phyloP scores from a whole-genome alignment of 2,329 filamentous ascomycete species.

The Pestalotiopsis sp. region DNA sequence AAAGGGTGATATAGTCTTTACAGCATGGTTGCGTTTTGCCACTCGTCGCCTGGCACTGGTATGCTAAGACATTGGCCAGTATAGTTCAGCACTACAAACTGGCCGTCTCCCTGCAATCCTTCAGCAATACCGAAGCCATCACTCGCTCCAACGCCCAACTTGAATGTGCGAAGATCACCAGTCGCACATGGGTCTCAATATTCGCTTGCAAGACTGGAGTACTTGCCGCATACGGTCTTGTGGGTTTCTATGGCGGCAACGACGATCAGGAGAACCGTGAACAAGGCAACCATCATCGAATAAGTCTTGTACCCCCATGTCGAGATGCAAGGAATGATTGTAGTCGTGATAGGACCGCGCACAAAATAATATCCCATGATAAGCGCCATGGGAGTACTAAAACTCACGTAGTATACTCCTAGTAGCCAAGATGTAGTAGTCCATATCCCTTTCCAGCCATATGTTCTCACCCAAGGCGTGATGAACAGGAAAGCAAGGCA shows the following conservation, averaged over 20 bases:
- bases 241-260: constrained; percentile 24
- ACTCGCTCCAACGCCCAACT: not conserved
- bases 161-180: not conserved
- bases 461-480: not conserved
- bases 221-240: constrained; percentile 21
- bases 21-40: not conserved
- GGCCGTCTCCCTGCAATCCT: not conserved
- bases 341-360: constrained; percentile 18
- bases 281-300: constrained; percentile 16
- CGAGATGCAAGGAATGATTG: constrained; percentile 27
- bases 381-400: constrained; percentile 17
- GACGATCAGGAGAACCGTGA: constrained; percentile 13
- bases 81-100: not conserved
- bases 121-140: not conserved
- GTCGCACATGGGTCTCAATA: not conserved
- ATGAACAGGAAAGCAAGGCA: constrained; percentile 7
- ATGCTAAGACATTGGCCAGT: not conserved
- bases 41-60: not conserved
- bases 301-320: constrained; percentile 27
- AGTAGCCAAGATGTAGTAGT: constrained; percentile 16
- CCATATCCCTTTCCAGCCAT: not conserved
- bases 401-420: constrained; percentile 20
- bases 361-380: constrained; percentile 21
- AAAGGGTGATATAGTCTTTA: not conserved
- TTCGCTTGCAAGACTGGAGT: constrained; percentile 16